Conservation (phyloP, 768 basidiomycete genomes). For the Tylopilus intermedius region DNA sequence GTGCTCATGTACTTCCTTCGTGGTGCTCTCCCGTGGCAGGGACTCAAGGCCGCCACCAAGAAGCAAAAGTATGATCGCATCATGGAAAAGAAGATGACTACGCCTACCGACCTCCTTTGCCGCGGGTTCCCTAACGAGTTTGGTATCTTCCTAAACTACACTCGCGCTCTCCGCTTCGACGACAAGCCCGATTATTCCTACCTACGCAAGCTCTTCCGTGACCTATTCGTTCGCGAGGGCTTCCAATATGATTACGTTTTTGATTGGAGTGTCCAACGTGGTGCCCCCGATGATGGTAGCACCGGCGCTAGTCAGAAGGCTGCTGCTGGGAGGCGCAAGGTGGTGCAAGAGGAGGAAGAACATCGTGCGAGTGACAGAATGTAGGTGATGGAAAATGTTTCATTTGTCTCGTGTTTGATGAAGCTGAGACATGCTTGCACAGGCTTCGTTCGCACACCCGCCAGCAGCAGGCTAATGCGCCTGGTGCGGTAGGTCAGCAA, state of each 20-base stretch:
- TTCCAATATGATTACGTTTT: slow-evolving; percentile 99
- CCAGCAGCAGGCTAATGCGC: slow-evolving; percentile 62
- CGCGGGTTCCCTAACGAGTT: slow-evolving; percentile 99
- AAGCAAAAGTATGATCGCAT: slow-evolving; percentile 99
- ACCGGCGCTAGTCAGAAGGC: slow-evolving; percentile 60
- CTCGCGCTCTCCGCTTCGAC: slow-evolving; percentile 96
- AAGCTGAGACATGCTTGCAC: slow-evolving; percentile 14
- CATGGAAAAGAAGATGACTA: slow-evolving; percentile 99
- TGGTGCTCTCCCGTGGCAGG: slow-evolving; percentile 97
- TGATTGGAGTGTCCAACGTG: slow-evolving; percentile 92
- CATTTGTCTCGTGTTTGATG: slow-evolving; percentile 7
- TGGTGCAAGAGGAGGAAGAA: slow-evolving; percentile 82
- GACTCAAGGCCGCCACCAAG: slow-evolving; percentile 99
- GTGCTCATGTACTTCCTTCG: slow-evolving; percentile 99
- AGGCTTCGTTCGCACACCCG: slow-evolving; percentile 87
- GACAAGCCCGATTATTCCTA: slow-evolving; percentile 99
- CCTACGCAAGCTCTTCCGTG: slow-evolving; percentile 98
- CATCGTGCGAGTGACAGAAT: slow-evolving; percentile 78
- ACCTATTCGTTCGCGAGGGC: slow-evolving; percentile 93
- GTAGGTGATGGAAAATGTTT: slow-evolving; percentile 45
- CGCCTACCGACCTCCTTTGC: slow-evolving; percentile 92
- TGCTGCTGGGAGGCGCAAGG: slow-evolving; percentile 64
- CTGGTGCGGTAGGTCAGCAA: slow-evolving; percentile 44
- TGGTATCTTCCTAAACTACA: slow-evolving; percentile 98
- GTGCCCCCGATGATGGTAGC: slow-evolving; percentile 60